Conservation (phyloP, 148 eudicot species). For the Salicornia ramosissima region DNA sequence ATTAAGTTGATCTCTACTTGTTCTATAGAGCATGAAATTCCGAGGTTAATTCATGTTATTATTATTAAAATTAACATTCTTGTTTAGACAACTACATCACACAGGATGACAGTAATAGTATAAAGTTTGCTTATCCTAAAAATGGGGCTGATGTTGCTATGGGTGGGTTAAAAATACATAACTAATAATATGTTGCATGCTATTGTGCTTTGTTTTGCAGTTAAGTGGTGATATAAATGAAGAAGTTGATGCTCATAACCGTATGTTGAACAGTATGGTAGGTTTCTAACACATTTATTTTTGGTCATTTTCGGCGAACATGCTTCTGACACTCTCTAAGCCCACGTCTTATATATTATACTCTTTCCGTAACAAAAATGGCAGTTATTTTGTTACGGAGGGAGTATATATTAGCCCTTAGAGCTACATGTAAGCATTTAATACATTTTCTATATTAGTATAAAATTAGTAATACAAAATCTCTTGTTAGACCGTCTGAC, state of each 20-base stretch:
- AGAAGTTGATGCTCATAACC: constrained; percentile 87
- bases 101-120: background rate
- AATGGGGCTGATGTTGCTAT: background rate
- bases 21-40: background rate
- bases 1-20: background rate
- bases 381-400: too few species aligned
- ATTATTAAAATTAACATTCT: too few species aligned
- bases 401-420: too few species aligned
- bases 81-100: background rate
- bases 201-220: constrained; percentile 34
- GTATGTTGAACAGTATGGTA: constrained; percentile 88
- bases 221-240: constrained; percentile 86
- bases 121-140: background rate
- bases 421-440: too few species aligned
- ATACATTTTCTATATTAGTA: too few species aligned
- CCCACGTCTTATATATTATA: background rate
- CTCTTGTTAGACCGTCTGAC: too few species aligned
- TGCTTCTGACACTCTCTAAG: constrained; percentile 4
- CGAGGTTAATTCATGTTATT: background rate
- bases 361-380: too few species aligned
- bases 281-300: constrained; percentile 24
- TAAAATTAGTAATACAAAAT: too few species aligned
- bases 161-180: background rate
- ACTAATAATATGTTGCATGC: constrained; percentile 3
- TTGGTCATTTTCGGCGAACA: too few species aligned